Base-by-base conservation (phyloP, 805 yeast species). In the Danielozyma ontarioensis region DNA sequence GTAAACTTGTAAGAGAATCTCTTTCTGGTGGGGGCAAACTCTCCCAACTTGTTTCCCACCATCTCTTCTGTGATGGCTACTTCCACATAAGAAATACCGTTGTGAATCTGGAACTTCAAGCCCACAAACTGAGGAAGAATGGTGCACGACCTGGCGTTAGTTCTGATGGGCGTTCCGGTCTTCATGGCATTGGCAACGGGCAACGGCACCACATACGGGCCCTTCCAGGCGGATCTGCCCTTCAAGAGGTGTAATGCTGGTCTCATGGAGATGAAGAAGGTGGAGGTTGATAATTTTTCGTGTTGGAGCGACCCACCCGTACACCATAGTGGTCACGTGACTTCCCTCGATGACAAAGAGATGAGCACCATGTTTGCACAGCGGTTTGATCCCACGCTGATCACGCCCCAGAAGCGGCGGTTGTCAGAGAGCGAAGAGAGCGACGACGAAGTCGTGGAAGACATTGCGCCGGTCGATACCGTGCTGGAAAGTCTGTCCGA, bases 101-200 rank as follows among this genome's bases (percentile, higher is more conserved):
- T 93, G 63, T 93, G 98, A 23, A 93, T 85, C 60, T 93, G 95
- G 59, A 93, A 93, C 48, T 80, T 83, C 36, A 93, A 68, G 4
- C 98, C 98, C 22, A 93, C 96, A 62, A 93, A 90, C 55, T 87
- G 95, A 14, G 98, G 98, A 31, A 93, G 66, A 34, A 93, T 85
- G 13, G 97, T 93, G 54, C 97, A 93, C 23, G 90, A 68, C 57
- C 98, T 76, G 27, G 97, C 96, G 49, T 88, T 86, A n/a, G 98
- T 93, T 64, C 96, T 74, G 40, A 93, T 85, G 3, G 97, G 95
- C 2, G 85, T 74, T 13, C 84, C 84, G 34, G 80, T 80, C 43
- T 78, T 76, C 39, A 80, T 64, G 21, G 97, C 97, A 45, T 86
- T 81, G 25, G 82, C 81, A 27, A 93, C 73, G n/a, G 97, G 97